Percentiles rank a stretch among this genome's conserved stretches.
phyloP scores from a whole-genome alignment of 768 basidiomycete species.

The Rhodotorula taiwanensis region DNA sequence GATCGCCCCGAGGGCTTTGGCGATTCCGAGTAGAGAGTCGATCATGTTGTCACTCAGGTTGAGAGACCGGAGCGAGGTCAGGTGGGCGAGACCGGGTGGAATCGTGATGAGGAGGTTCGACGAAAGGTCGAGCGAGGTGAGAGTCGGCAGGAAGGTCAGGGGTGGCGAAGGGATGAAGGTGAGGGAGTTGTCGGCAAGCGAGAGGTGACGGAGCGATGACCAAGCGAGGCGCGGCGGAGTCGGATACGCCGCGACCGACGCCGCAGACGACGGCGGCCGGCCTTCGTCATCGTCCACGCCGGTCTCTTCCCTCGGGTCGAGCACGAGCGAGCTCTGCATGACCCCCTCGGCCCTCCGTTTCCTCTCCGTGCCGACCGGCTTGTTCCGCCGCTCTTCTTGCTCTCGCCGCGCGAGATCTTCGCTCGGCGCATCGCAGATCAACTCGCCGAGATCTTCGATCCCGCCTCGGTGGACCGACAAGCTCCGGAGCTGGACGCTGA shows the following conservation, averaged over 20 bases:
- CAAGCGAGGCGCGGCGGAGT: constrained; percentile 27
- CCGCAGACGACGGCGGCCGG: no score
- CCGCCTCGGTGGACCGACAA: constrained; percentile 73
- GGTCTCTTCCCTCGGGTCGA: neutral
- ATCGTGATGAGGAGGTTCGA: constrained; percentile 81
- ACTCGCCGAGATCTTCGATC: constrained; percentile 67
- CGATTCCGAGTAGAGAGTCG: constrained; percentile 84
- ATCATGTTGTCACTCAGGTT: constrained; percentile 98
- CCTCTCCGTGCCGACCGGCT: constrained; percentile 13
- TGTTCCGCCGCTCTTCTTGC: constrained; percentile 45
- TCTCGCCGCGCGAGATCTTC: constrained; percentile 64
- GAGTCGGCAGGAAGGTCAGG: constrained; percentile 60
- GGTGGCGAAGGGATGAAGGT: constrained; percentile 66
- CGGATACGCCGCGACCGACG: constrained; percentile 9
- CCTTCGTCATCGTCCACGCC: neutral
- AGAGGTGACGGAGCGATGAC: constrained; percentile 63
- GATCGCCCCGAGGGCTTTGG: constrained; percentile 69
- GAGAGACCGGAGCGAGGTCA: constrained; percentile 78
- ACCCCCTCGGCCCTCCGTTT: constrained; percentile 5
- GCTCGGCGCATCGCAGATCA: constrained; percentile 68
- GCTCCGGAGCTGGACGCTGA: constrained; percentile 63
- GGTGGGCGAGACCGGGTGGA: constrained; percentile 62
- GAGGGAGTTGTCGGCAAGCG: constrained; percentile 68
- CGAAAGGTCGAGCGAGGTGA: constrained; percentile 69
- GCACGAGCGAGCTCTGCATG: neutral